Conservation (phyloP, 164 flowering plant species). For the Kalanchoe fedtschenkoi region DNA sequence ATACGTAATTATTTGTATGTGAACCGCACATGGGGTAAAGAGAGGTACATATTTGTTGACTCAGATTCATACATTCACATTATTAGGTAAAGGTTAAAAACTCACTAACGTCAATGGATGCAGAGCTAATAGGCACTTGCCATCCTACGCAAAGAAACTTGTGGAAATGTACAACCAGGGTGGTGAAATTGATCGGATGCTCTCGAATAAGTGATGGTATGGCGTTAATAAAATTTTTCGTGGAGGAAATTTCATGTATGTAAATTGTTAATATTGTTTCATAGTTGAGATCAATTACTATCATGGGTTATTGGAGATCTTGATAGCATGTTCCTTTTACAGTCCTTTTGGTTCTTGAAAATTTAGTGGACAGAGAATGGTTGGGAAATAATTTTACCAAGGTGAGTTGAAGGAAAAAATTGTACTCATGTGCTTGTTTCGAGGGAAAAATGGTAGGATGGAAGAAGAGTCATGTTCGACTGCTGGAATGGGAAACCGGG, state of each 20-base stretch:
- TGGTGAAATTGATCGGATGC: slow-evolving; percentile 78
- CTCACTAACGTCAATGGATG: slow-evolving; percentile 4
- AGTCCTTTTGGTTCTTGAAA: background rate
- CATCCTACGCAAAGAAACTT: slow-evolving; percentile 79
- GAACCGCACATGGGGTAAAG: slow-evolving; percentile 77
- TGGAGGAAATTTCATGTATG: slow-evolving; percentile 1
- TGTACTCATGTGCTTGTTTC: too few relatives aligned
- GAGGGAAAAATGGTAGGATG: too few relatives aligned
- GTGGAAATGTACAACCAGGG: slow-evolving; percentile 78
- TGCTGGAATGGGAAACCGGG: too few relatives aligned
- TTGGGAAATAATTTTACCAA: too few relatives aligned
- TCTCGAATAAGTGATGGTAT: slow-evolving; percentile 27
- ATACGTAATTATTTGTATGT: slow-evolving; percentile 77
- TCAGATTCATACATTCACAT: too few relatives aligned
- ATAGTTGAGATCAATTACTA: background rate
- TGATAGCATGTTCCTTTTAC: background rate
- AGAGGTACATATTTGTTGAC: slow-evolving; percentile 36
- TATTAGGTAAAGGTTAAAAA: background rate
- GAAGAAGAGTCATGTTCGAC: too few relatives aligned
- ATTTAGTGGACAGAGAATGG: too few relatives aligned
- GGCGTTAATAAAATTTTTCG: background rate
- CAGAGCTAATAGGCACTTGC: slow-evolving; percentile 85
- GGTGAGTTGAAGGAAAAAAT: too few relatives aligned
- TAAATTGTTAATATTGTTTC: slow-evolving; percentile 4
- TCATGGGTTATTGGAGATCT: background rate